Conservation (phyloP, 805 yeast genomes). For the Sungouiozyma intestinalis region DNA sequence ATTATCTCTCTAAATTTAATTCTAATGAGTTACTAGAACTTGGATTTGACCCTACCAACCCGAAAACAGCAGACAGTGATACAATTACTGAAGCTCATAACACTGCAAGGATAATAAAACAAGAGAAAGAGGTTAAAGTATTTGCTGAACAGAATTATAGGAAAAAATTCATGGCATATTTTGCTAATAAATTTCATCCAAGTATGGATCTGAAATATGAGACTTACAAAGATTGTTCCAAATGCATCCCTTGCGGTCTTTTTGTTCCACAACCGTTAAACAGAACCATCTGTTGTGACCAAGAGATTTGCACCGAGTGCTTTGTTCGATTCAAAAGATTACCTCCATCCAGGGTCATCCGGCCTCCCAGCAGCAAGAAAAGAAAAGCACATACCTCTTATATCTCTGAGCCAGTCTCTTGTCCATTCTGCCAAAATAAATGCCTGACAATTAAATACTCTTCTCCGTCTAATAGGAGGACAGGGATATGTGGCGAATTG, state of each 20-base stretch:
- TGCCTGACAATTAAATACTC: slow-evolving; percentile 75
- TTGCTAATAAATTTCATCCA: slow-evolving; percentile 1
- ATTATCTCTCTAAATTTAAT: slow-evolving; percentile 9
- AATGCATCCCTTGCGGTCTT: slow-evolving; percentile 91
- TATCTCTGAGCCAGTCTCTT: slow-evolving; percentile 75
- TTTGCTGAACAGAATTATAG: slow-evolving; percentile 40
- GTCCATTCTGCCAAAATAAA: slow-evolving; percentile 86
- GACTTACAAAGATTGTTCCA: slow-evolving; percentile 57
- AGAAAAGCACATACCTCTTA: slow-evolving; percentile 44
- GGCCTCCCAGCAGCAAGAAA: slow-evolving; percentile 7
- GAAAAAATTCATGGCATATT: slow-evolving; percentile 6
- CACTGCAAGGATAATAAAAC: slow-evolving; percentile 36
- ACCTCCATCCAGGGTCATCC: slow-evolving; percentile 14
- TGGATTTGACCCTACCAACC: neutral
- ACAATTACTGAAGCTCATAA: slow-evolving; percentile 3
- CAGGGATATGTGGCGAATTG: slow-evolving; percentile 45
- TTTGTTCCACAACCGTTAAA: slow-evolving; percentile 35
- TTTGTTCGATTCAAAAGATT: slow-evolving; percentile 84
- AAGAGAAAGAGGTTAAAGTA: slow-evolving; percentile 46
- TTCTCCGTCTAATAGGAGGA: slow-evolving; percentile 41
- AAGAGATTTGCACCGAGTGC: slow-evolving; percentile 91
- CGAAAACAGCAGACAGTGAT: neutral
- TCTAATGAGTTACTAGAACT: neutral
- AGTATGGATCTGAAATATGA: slow-evolving; percentile 34
- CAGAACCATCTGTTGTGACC: slow-evolving; percentile 76